Evolutionary conservation across 495 filamentous ascomycete species (phyloP).

Genomic region (Aspergillus coremiiformis): DNA sequence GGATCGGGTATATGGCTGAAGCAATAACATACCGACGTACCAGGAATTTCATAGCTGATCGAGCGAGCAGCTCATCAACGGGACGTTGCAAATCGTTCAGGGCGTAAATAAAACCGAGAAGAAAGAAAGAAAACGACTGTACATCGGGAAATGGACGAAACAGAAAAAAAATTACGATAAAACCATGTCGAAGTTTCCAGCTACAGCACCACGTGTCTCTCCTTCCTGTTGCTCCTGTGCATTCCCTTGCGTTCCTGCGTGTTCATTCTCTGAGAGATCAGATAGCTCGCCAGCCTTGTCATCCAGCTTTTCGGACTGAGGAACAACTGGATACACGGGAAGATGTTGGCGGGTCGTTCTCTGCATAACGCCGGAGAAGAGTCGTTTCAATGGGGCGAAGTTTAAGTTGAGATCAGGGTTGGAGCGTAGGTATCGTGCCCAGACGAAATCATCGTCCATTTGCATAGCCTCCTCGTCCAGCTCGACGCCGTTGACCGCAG

Average conservation of each 20-base stretch:
- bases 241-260: neutral
- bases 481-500: conserved; percentile 2
- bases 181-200: neutral
- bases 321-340: too few species aligned
- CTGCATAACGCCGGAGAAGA: conserved; percentile 8
- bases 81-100: neutral
- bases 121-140: neutral
- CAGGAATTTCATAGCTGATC: neutral
- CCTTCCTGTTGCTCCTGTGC: neutral
- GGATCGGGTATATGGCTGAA: neutral
- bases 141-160: neutral
- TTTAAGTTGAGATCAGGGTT: conserved; percentile 13
- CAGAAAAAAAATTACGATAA: neutral
- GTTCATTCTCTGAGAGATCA: neutral
- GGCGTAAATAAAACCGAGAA: neutral
- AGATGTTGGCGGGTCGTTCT: too few species aligned
- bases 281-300: neutral
- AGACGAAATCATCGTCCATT: conserved; percentile 20
- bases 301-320: neutral
- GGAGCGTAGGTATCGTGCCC: neutral
- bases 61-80: neutral
- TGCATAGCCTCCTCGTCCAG: conserved; percentile 4
- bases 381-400: conserved; percentile 14
- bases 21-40: neutral
- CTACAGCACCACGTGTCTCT: neutral